Evolutionary conservation across 441 rosid species (phyloP), one percentile per base, ranked within the genome.

Genomic region (Erodium chrysanthum): DNA sequence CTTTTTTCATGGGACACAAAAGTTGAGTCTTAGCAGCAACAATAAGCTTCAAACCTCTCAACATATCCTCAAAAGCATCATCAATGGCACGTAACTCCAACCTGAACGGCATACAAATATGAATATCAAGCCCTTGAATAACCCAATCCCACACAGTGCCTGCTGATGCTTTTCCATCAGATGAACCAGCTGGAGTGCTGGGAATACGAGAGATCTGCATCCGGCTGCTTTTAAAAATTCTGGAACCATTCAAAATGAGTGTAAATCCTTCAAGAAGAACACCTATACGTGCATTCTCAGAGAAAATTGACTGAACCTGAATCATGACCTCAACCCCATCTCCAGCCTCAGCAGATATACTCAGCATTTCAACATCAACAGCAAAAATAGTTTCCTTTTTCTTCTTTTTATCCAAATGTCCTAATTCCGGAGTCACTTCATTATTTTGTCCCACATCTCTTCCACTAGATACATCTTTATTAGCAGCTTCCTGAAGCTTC

Each of bases 181-280:
- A 75, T 54, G 81, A 74, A 80, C 75, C 71, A 48, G 68, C 76
- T 17, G 96, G 82, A 71, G 77, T 66, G 74, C 87, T 75, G 69
- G 99, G 99, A 67, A 96, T 77, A 73, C 96, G 89, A 15, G 98
- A 95, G 78, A 96, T 83, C 81, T 96, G 99, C 92, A 92, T 83
- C 81, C 98, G 86, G 70, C 96, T 90, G 78, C 94, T 96, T 78
- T 74, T 88, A 60, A 96, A 78, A 66, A 96, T 75, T 74, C 88
- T 84, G 70, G 90, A 84, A 71, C 96, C 96, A 80, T 89, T 88
- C 59, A 96, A 84, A 79, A 84, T 70, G 69, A 96, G 83, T 68
- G 83, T 74, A 65, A 92, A 81, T 62, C 98, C 99, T 84, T 96
- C 99, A 78, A 96, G 90, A 81, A 96, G 97, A 64, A 96, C 85